Evolutionary conservation across 306 rosid species (phyloP).

Genomic region (Comarum palustre): DNA sequence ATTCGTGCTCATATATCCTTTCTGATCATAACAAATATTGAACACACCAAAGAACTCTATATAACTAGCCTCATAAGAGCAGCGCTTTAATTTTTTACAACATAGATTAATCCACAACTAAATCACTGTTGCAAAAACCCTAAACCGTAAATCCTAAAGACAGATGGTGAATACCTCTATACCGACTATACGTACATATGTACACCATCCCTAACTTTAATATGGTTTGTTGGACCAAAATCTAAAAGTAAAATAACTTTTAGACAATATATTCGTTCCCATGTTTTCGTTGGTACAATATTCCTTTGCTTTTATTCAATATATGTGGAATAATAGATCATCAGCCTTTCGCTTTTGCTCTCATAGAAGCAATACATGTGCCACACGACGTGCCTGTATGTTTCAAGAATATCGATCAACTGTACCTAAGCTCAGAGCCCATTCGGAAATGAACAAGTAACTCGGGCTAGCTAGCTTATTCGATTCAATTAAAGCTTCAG

Average conservation of each 20-base stretch:
- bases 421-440: background rate
- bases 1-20: too few relatives aligned
- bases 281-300: background rate
- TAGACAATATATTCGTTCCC: background rate
- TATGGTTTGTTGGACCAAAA: background rate
- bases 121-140: too few relatives aligned
- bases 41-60: too few relatives aligned
- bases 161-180: too few relatives aligned
- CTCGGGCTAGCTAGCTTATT: background rate
- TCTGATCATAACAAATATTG: too few relatives aligned
- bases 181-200: background rate
- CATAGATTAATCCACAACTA: too few relatives aligned
- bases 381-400: background rate
- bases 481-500: background rate
- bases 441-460: background rate
- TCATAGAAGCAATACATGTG: background rate
- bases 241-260: background rate
- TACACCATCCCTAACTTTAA: background rate
- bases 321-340: background rate
- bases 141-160: too few relatives aligned
- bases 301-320: background rate
- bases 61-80: too few relatives aligned
- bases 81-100: too few relatives aligned
- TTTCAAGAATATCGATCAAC: background rate
- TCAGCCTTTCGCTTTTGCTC: background rate